Evolutionary conservation across 2,329 filamentous ascomycete species (phyloP), one percentile per base, ranked within the genome.

Genomic region (Fonsecaea nubica): DNA sequence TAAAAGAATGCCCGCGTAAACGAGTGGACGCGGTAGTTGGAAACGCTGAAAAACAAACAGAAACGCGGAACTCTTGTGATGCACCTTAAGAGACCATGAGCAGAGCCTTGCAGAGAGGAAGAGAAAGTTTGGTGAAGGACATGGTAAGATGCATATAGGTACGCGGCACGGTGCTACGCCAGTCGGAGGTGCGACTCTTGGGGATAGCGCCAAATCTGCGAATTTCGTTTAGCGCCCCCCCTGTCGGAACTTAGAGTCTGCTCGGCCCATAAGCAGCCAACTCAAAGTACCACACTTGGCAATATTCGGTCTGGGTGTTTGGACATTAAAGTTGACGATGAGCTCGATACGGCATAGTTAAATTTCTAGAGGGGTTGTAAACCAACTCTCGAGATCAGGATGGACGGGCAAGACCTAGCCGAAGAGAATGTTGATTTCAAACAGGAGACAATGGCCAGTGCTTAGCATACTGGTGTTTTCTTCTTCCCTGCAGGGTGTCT

Each of bases 1-100:
- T 75, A 78, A 90, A 90, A 81, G 89, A 91, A 83, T 88, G 89
- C 87, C 91, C 90, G 91, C 91, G 93, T 55, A 82, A 93, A 92
- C 80, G 91, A 75, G 78, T 80, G 74, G 78, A 38, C 75, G 75
- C 76, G 77, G 74, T 78, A 72, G 71, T 72, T 64, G 69, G 71
- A 72, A 61, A 61, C 25, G 48, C 57, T 59, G 58, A 53, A 65
- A 62, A 30, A 36, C 48, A 60, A 63, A 62, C 53, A 59, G 48
- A 68, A 62, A 64, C 48, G 53, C 61, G 61, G 36, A 60, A 60
- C 48, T 68, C 67, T 66, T 58, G 60, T 59, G 62, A 66, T 63
- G 69, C 60, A 63, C 67, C 45, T 68, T 64, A 69, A 66, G 67
- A 64, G 58, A 69, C 60, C 65, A 65, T 72, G 69, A 64, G 65